Evolutionary conservation across 1,284 basidiomycete genomes (phyloP).

Genomic region (Kwoniella shivajii): DNA sequence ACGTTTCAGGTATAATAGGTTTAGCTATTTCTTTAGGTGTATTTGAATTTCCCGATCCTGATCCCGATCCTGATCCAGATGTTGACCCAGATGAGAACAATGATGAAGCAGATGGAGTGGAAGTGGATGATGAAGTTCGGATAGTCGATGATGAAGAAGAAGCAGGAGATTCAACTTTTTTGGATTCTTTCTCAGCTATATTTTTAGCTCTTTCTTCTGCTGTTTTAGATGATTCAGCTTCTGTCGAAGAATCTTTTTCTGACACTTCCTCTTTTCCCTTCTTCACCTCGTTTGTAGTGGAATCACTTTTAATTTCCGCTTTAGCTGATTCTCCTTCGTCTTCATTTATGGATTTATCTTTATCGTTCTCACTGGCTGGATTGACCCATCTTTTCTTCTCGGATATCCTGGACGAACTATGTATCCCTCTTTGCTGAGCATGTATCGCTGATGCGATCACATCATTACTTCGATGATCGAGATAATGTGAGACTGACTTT

Average conservation of each 20-base stretch:
- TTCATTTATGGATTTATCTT: constrained; percentile 14
- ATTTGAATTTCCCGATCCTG: constrained; percentile 15
- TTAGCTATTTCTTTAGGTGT: constrained; percentile 59
- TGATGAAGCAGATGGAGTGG: constrained; percentile 13
- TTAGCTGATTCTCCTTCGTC: constrained; percentile 13
- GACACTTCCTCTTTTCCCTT: no score
- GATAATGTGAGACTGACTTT: constrained; percentile 13
- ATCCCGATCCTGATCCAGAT: constrained; percentile 12
- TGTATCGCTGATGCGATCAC: background rate
- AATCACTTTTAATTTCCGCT: constrained; percentile 7
- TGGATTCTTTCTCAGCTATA: constrained; percentile 18
- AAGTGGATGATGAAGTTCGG: constrained; percentile 15
- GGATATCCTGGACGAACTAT: constrained; percentile 22
- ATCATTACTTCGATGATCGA: constrained; percentile 1
- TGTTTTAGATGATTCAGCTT: constrained; percentile 32
- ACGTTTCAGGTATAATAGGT: constrained; percentile 80
- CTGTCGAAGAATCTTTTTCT: constrained; percentile 20
- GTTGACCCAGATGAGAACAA: constrained; percentile 12
- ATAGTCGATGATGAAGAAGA: constrained; percentile 15
- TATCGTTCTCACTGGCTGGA: constrained; percentile 23
- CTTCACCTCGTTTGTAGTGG: constrained; percentile 13
- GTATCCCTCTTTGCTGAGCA: constrained; percentile 17
- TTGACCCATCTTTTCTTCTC: constrained; percentile 48
- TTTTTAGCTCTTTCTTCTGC: constrained; percentile 27
- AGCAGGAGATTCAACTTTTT: constrained; percentile 8